Percentiles rank a stretch among this genome's conserved stretches.
Conservation (phyloP, 768 basidiomycete genomes). For the Auriscalpium vulgare region DNA sequence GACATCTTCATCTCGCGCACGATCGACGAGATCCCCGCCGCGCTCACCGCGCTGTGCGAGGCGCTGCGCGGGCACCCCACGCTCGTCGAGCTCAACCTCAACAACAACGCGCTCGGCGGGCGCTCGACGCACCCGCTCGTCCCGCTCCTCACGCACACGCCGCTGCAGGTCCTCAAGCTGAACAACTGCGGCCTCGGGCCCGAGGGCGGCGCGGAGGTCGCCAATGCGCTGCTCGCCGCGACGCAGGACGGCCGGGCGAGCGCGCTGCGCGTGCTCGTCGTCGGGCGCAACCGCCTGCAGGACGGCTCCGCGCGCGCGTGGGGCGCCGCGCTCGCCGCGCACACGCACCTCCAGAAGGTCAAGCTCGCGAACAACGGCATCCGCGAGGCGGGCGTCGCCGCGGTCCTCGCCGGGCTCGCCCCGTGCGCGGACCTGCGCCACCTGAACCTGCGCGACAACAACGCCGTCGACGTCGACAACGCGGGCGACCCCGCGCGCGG, state of each 20-base stretch:
- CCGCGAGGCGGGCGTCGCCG: constrained; percentile 79
- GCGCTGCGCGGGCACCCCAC: constrained; percentile 72
- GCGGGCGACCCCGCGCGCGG: constrained; percentile 46
- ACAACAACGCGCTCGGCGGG: constrained; percentile 93
- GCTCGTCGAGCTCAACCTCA: constrained; percentile 80
- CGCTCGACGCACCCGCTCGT: constrained; percentile 91
- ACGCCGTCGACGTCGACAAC: background rate
- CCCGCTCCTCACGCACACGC: constrained; percentile 75
- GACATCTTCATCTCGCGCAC: constrained; percentile 96
- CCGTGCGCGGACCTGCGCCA: constrained; percentile 56
- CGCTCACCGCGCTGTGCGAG: constrained; percentile 80
- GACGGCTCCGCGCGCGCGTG: constrained; percentile 75
- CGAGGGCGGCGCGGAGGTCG: constrained; percentile 75
- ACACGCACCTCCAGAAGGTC: constrained; percentile 72
- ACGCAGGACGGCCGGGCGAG: constrained; percentile 61
- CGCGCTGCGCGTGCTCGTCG: constrained; percentile 70
- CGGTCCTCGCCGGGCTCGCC: constrained; percentile 65
- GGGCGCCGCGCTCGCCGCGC: constrained; percentile 81
- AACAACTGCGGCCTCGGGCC: constrained; percentile 96
- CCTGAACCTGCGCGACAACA: constrained; percentile 89
- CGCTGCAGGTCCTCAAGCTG: constrained; percentile 76
- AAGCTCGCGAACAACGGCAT: constrained; percentile 96
- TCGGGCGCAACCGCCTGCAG: constrained; percentile 90
- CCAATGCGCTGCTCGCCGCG: constrained; percentile 71
- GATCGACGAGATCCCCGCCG: constrained; percentile 87